These are phyloP conservation scores for Scleroderma citrinum DNA, from an alignment of 768 basidiomycete genomes.

Conservation along the genomic window DNA sequence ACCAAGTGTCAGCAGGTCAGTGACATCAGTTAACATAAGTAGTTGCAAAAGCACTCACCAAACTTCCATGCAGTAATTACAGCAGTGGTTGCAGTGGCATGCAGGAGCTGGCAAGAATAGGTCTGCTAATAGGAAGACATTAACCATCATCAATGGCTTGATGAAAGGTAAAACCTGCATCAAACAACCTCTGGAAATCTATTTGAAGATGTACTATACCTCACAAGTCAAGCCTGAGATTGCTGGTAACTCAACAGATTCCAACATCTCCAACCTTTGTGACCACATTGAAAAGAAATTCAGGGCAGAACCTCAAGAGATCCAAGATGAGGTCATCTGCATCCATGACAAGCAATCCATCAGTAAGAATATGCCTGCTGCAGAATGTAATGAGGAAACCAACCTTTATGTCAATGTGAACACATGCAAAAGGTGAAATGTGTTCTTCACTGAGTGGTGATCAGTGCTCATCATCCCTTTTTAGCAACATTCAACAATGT, in stretches of 20 bases:
- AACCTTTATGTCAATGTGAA: neutral
- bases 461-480: no score
- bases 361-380: neutral
- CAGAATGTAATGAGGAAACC: neutral
- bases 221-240: neutral
- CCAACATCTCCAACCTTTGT: neutral
- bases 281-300: neutral
- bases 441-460: neutral
- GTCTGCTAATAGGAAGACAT: neutral
- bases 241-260: neutral
- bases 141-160: neutral
- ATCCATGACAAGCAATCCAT: neutral
- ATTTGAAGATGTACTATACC: neutral
- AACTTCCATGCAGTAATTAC: neutral
- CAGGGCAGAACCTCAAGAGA: neutral
- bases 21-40: neutral
- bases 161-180: neutral
- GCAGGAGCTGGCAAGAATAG: neutral
- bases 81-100: conserved; percentile 1
- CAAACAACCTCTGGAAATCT: neutral
- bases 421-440: neutral
- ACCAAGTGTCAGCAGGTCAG: neutral
- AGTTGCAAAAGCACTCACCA: neutral
- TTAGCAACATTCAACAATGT: conserved; percentile 2
- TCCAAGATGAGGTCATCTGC: neutral